phyloP scores from a whole-genome alignment of 108 stramenopile species.

The Skeletonema grethae region DNA sequence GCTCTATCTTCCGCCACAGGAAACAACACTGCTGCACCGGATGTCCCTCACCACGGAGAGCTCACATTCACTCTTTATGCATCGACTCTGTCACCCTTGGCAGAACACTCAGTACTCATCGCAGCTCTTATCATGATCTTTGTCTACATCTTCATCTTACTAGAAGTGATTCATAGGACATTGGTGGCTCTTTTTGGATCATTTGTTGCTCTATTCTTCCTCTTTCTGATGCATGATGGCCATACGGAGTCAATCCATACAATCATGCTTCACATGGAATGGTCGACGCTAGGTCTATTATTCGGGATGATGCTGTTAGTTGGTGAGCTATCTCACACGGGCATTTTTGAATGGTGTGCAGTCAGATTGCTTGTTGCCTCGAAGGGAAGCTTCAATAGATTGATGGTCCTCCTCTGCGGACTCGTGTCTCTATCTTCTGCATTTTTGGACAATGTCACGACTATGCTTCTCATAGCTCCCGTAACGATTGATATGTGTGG shows the following conservation, averaged over 20 bases:
- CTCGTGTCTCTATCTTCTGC: slow-evolving; percentile 56
- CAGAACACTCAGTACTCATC: slow-evolving; percentile 46
- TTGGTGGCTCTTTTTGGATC: slow-evolving; percentile 67
- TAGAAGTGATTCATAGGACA: slow-evolving; percentile 70
- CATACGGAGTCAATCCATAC: slow-evolving; percentile 46
- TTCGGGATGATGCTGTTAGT: slow-evolving; percentile 81
- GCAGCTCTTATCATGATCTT: slow-evolving; percentile 66
- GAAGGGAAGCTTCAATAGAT: slow-evolving; percentile 54
- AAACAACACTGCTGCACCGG: not conserved
- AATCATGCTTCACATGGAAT: slow-evolving; percentile 63
- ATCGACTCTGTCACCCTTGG: slow-evolving; percentile 34
- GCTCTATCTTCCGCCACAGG: not conserved
- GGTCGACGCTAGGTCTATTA: slow-evolving; percentile 62
- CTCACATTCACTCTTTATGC: slow-evolving; percentile 51
- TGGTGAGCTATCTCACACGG: slow-evolving; percentile 63
- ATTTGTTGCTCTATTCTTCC: slow-evolving; percentile 58
- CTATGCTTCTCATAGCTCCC: slow-evolving; percentile 64
- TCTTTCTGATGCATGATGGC: slow-evolving; percentile 61
- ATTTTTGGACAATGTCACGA: slow-evolving; percentile 71
- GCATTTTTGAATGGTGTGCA: slow-evolving; percentile 71
- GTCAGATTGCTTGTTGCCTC: slow-evolving; percentile 53
- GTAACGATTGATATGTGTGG: slow-evolving; percentile 76
- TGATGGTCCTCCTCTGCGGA: slow-evolving; percentile 53
- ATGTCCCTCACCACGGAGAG: slow-evolving; percentile 39
- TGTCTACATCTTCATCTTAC: slow-evolving; percentile 65